These are phyloP conservation scores for Xylaria curta DNA, from an alignment of 495 filamentous ascomycete species.

Conservation along the genomic window DNA sequence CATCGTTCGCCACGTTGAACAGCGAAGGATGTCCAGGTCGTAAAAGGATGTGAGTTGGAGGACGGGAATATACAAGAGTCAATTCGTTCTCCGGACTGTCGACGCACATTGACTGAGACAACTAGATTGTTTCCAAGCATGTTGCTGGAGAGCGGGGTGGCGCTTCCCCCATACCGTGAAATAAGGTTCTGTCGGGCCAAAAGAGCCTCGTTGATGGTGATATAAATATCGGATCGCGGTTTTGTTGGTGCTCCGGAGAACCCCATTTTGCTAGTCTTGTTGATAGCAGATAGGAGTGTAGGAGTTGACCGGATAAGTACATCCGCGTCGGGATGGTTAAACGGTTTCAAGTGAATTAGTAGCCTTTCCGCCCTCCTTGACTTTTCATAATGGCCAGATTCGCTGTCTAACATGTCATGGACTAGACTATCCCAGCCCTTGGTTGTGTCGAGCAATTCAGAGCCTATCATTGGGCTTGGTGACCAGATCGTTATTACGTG, in stretches of 20 bases:
- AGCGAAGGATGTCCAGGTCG: constrained; percentile 86
- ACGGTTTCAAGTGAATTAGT: constrained; percentile 77
- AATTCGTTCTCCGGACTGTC: constrained; percentile 76
- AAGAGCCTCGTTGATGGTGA: constrained; percentile 78
- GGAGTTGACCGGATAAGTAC: constrained; percentile 83
- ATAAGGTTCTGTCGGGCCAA: constrained; percentile 79
- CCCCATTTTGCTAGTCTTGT: constrained; percentile 84
- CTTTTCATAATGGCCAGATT: constrained; percentile 73
- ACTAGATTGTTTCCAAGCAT: constrained; percentile 78
- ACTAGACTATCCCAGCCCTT: constrained; percentile 81
- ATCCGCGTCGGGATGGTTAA: constrained; percentile 76
- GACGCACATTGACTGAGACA: constrained; percentile 86
- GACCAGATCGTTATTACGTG: constrained; percentile 82
- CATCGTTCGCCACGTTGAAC: constrained; percentile 78
- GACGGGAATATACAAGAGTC: constrained; percentile 87
- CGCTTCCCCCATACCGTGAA: constrained; percentile 78
- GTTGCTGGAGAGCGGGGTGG: constrained; percentile 67
- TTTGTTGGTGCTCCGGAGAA: constrained; percentile 92
- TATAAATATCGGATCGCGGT: constrained; percentile 89
- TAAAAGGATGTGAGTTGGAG: constrained; percentile 74
- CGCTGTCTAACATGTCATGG: constrained; percentile 73
- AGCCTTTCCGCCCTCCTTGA: constrained; percentile 73
- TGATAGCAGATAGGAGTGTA: constrained; percentile 81
- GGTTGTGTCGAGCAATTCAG: constrained; percentile 60
- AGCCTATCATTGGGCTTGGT: constrained; percentile 54